These are phyloP conservation scores for Cryphonectria radicalis DNA, from an alignment of 2,329 filamentous ascomycete species.

Conservation along the genomic window DNA sequence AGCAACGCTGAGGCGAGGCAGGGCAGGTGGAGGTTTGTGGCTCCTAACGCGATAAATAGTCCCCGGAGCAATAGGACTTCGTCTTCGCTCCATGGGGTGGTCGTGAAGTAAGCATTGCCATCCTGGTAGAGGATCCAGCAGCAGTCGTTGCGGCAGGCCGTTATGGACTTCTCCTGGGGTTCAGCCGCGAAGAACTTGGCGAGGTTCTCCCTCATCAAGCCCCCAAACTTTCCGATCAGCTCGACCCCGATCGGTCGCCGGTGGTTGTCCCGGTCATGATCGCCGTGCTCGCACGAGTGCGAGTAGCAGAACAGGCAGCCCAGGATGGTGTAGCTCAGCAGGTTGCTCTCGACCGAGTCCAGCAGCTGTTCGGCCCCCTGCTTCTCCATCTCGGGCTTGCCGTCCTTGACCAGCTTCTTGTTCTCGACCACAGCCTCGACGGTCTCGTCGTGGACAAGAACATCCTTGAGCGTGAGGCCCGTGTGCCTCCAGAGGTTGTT, in stretches of 20 bases:
- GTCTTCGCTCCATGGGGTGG: constrained; percentile 51
- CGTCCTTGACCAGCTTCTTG: constrained; percentile 57
- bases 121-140: constrained; percentile 46
- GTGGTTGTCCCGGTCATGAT: constrained; percentile 59
- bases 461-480: constrained; percentile 54
- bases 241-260: constrained; percentile 59
- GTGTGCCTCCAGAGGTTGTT: constrained; percentile 56
- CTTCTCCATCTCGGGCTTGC: constrained; percentile 41
- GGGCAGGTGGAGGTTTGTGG: constrained; percentile 39
- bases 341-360: constrained; percentile 48
- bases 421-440: constrained; percentile 58
- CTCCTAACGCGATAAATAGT: constrained; percentile 42
- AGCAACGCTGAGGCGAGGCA: constrained; percentile 56
- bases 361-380: constrained; percentile 44
- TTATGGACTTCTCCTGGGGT: constrained; percentile 19
- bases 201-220: constrained; percentile 38
- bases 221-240: constrained; percentile 42
- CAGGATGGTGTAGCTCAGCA: constrained; percentile 60
- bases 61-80: constrained; percentile 54
- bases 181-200: constrained; percentile 34
- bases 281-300: constrained; percentile 65
- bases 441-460: constrained; percentile 57
- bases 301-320: constrained; percentile 64
- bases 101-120: constrained; percentile 39
- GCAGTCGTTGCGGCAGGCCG: constrained; percentile 47